Conservation (phyloP, 1,284 basidiomycete species). For the Cystobasidiaceae sp. region DNA sequence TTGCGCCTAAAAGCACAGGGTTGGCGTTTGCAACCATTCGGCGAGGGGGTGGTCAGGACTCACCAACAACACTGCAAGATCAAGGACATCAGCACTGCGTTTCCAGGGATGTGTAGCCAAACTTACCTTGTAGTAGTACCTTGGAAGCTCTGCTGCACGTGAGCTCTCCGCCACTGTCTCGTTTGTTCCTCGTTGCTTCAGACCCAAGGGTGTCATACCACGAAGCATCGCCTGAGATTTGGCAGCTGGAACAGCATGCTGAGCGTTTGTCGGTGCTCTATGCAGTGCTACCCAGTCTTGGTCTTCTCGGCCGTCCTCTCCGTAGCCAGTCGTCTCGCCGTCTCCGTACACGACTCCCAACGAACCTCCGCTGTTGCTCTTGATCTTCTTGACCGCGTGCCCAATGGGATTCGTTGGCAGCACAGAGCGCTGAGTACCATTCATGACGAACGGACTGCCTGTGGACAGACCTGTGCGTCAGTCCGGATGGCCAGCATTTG, state of each 20-base stretch:
- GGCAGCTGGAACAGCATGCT: not conserved
- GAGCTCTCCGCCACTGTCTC: too few relatives aligned
- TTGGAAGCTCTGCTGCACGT: too few relatives aligned
- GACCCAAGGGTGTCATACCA: too few relatives aligned
- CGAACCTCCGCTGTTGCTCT: conserved; percentile 11
- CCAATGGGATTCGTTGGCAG: not conserved
- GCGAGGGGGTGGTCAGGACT: not conserved
- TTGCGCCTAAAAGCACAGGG: conserved; percentile 51
- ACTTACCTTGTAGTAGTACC: not conserved
- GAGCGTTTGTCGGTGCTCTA: not conserved
- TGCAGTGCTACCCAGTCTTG: not conserved
- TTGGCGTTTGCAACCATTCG: not conserved
- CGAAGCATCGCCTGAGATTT: too few relatives aligned
- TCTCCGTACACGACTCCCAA: conserved; percentile 22
- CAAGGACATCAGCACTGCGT: not conserved
- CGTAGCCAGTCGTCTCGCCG: conserved; percentile 23
- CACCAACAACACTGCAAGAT: not conserved
- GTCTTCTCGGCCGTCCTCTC: conserved; percentile 26
- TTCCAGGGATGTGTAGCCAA: not conserved
- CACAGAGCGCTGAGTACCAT: not conserved
- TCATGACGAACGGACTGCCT: not conserved
- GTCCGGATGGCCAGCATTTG: conserved; percentile 8
- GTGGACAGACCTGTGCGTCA: not conserved
- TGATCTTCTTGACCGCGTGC: conserved; percentile 8
- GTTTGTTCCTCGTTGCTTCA: too few relatives aligned